Conservation (phyloP, 345 rosid species). For the Barbarea vulgaris region DNA sequence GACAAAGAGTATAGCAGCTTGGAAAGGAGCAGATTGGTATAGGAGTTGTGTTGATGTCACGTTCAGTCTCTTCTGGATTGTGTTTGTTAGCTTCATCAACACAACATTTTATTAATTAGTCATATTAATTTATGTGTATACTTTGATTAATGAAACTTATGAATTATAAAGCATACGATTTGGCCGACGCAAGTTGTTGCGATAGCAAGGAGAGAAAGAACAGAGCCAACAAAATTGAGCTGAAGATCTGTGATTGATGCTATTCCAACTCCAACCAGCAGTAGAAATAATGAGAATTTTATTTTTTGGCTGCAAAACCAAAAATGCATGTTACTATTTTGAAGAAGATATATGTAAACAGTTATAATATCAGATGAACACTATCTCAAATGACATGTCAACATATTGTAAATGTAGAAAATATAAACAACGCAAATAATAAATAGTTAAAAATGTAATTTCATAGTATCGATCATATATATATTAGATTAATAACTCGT, state of each 20-base stretch:
- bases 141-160: not conserved
- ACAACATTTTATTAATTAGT: constrained; percentile 1
- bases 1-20: constrained; percentile 94
- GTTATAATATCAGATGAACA: not conserved
- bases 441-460: too few relatives aligned
- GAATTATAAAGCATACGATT: constrained; percentile 66
- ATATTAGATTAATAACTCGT: too few relatives aligned
- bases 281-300: constrained; percentile 63
- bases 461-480: too few relatives aligned
- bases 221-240: constrained; percentile 79
- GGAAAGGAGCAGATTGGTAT: constrained; percentile 97
- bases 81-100: constrained; percentile 81
- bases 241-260: constrained; percentile 98
- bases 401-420: too few relatives aligned
- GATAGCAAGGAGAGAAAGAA: constrained; percentile 85
- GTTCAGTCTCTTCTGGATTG: constrained; percentile 89
- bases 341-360: not conserved
- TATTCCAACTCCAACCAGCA: constrained; percentile 85
- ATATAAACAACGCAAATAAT: too few relatives aligned
- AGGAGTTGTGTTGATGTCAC: constrained; percentile 96
- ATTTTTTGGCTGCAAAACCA: constrained; percentile 72
- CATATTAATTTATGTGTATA: not conserved
- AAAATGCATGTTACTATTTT: constrained; percentile 10
- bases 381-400: too few relatives aligned
- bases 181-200: constrained; percentile 94